A percentile compares a stretch with the other conserved stretches of the same genome.
phyloP scores from a whole-genome alignment of 2,329 filamentous ascomycete species.

The Tympanopsis confertula region DNA sequence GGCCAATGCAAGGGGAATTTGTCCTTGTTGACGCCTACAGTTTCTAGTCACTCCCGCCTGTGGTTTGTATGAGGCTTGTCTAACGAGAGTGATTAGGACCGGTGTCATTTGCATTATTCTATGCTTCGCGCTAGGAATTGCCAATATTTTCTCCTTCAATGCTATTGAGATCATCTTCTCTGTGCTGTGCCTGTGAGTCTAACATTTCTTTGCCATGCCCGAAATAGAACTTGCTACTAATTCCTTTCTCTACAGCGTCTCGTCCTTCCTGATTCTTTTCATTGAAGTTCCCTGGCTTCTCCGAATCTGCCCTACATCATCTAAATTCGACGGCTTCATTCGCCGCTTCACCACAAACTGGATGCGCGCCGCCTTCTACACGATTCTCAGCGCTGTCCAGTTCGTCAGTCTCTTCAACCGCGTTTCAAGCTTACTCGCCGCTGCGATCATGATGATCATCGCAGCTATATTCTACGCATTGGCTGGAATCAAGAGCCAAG shows the following conservation, averaged over 20 bases:
- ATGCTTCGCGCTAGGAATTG: slow-evolving; percentile 58
- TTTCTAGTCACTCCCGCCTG: slow-evolving; percentile 2
- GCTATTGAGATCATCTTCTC: slow-evolving; percentile 36
- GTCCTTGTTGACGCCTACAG: neutral
- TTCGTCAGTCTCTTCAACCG: slow-evolving; percentile 64
- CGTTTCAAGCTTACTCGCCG: slow-evolving; percentile 69
- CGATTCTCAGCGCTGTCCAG: slow-evolving; percentile 68
- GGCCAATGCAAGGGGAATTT: neutral
- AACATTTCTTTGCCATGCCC: neutral
- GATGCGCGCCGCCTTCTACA: slow-evolving; percentile 84
- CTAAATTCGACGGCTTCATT: slow-evolving; percentile 78
- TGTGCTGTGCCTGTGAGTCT: slow-evolving; percentile 39
- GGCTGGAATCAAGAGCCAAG: slow-evolving; percentile 71
- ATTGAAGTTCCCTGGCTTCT: slow-evolving; percentile 87
- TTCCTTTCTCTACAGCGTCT: slow-evolving; percentile 36
- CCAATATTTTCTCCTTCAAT: slow-evolving; percentile 47
- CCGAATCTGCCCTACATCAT: slow-evolving; percentile 91
- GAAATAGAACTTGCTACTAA: neutral
- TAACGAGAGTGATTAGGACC: slow-evolving; percentile 35
- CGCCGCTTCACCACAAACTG: slow-evolving; percentile 92
- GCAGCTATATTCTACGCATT: slow-evolving; percentile 71
- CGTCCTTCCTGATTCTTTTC: slow-evolving; percentile 66
- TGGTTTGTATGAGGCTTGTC: slow-evolving; percentile 5
- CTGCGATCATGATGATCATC: slow-evolving; percentile 68
- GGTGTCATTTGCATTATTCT: slow-evolving; percentile 62